Conservation (phyloP, 495 filamentous ascomycete species). For the Aspergillus ostianus region DNA sequence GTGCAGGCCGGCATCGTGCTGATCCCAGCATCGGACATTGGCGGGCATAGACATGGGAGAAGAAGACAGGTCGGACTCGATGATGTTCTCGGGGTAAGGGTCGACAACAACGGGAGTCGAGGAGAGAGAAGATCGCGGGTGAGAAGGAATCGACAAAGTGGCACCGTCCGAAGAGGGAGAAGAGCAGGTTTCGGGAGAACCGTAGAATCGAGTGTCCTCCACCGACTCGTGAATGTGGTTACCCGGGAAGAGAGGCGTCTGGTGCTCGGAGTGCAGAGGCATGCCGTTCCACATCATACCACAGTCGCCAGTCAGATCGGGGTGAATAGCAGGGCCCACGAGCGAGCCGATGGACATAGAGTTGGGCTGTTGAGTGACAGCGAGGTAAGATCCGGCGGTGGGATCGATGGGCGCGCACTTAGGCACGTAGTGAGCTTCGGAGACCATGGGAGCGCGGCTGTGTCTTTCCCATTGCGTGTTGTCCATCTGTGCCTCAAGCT, state of each 20-base stretch:
- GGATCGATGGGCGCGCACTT: slow-evolving; percentile 30
- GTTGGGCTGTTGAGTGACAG: slow-evolving; percentile 29
- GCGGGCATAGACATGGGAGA: slow-evolving; percentile 40
- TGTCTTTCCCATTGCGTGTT: slow-evolving; percentile 33
- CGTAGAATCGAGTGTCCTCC: slow-evolving; percentile 44
- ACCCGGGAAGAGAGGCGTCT: slow-evolving; percentile 31
- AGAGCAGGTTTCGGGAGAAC: slow-evolving; percentile 44
- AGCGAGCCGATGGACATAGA: slow-evolving; percentile 48
- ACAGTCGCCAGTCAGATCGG: slow-evolving; percentile 38
- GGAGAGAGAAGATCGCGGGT: slow-evolving; percentile 38
- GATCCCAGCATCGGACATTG: slow-evolving; percentile 37
- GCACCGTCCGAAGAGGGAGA: slow-evolving; percentile 42
- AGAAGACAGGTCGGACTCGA: slow-evolving; percentile 35
- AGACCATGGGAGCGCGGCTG: slow-evolving; percentile 19
- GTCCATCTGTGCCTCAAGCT: slow-evolving; percentile 42
- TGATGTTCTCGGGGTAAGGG: slow-evolving; percentile 34
- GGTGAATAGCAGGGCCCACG: slow-evolving; percentile 42
- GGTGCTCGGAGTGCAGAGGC: slow-evolving; percentile 38
- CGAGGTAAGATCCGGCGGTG: slow-evolving; percentile 24
- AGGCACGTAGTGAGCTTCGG: slow-evolving; percentile 25
- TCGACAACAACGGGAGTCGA: slow-evolving; percentile 37
- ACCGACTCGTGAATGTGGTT: slow-evolving; percentile 36
- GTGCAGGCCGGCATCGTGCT: slow-evolving; percentile 25
- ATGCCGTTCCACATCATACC: slow-evolving; percentile 41
- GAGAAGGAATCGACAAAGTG: slow-evolving; percentile 36